phyloP scores from a whole-genome alignment of 176 grass and related monocot species.

The Oryza longistaminata region DNA sequence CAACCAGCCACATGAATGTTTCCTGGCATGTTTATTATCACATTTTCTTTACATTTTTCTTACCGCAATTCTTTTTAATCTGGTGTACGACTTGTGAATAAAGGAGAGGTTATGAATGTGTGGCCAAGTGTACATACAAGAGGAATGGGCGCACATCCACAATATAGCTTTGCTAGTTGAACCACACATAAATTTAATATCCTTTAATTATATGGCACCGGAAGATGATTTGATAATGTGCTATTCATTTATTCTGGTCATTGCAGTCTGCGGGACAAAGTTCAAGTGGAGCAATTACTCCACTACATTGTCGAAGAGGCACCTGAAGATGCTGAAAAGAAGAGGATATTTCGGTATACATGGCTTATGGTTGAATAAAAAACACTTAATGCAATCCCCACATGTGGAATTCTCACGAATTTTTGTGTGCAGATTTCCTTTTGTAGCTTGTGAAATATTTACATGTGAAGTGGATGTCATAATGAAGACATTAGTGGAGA shows the following conservation, averaged over 20 bases:
- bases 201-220: background rate
- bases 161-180: background rate
- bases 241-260: conserved; percentile 27
- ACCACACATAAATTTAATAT: background rate
- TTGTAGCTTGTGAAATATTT: conserved; percentile 99
- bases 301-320: conserved; percentile 81
- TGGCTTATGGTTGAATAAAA: conserved; percentile 8
- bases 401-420: conserved; percentile 25
- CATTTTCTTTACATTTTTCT: background rate
- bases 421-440: conserved; percentile 76
- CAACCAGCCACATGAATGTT: background rate
- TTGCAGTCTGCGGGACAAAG: conserved; percentile 80
- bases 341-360: conserved; percentile 77
- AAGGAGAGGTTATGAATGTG: background rate
- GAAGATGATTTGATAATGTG: conserved; percentile 13
- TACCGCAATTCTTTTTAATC: background rate
- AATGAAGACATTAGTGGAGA: conserved; percentile 92
- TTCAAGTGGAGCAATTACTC: conserved; percentile 82
- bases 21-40: background rate
- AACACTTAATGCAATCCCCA: background rate
- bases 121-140: background rate
- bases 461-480: conserved; percentile 97
- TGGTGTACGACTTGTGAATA: background rate
- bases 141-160: background rate
- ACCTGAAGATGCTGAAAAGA: conserved; percentile 88